phyloP scores from a whole-genome alignment of 306 rosid genomes.

The Gleditsia sinensis region DNA sequence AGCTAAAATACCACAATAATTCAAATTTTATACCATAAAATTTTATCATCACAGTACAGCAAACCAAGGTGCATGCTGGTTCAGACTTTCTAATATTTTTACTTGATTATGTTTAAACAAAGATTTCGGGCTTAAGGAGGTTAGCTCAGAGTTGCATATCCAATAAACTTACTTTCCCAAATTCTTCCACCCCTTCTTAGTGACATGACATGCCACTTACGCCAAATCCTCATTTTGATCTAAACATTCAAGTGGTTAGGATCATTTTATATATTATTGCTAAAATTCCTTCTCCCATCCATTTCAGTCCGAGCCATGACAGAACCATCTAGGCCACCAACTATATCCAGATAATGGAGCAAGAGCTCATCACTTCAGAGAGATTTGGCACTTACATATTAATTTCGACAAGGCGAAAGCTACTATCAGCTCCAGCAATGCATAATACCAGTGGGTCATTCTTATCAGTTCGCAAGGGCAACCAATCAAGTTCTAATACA shows the following conservation, averaged over 20 bases:
- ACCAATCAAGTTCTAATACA: conserved; percentile 96
- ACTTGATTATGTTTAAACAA: background rate
- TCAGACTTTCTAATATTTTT: conserved; percentile 2
- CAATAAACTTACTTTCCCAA: background rate
- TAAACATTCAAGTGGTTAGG: conserved; percentile 17
- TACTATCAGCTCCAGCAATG: conserved; percentile 99
- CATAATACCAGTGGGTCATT: conserved; percentile 87
- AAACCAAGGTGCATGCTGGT: background rate
- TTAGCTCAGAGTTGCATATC: background rate
- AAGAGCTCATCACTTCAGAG: conserved; percentile 22
- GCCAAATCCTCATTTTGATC: background rate
- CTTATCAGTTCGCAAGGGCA: conserved; percentile 85
- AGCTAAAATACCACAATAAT: background rate
- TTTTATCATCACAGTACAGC: background rate
- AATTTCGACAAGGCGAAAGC: conserved; percentile 88
- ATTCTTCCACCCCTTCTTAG: background rate
- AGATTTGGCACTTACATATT: conserved; percentile 57
- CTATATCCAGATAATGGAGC: background rate
- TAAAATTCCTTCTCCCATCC: conserved; percentile 14
- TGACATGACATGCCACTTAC: conserved; percentile 15
- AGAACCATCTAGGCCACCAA: conserved; percentile 25
- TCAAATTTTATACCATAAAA: background rate
- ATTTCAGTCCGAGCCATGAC: background rate
- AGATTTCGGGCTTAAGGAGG: conserved; percentile 3
- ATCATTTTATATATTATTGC: conserved; percentile 8